Evolutionary conservation across 306 rosid genomes (phyloP).

Genomic region (Dicorynia guianensis): DNA sequence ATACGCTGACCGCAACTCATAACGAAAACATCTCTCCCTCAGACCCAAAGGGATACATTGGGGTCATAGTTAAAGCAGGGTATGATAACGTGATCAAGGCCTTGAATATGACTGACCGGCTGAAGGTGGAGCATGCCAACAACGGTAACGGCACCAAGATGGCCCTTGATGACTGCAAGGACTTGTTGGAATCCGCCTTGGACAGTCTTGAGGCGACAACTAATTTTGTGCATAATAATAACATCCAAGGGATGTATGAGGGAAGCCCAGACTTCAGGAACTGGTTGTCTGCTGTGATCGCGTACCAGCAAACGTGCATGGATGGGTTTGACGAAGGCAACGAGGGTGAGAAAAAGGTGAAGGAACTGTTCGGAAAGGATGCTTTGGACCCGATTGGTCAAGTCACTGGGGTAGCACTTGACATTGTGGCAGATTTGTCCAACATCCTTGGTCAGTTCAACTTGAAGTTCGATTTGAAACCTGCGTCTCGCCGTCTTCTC

Average conservation of each 20-base stretch:
- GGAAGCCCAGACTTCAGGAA: constrained; percentile 17
- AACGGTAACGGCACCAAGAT: constrained; percentile 42
- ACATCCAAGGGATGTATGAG: not conserved
- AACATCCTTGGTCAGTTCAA: constrained; percentile 28
- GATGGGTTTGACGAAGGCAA: not conserved
- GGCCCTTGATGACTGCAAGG: constrained; percentile 70
- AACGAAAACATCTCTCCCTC: not conserved
- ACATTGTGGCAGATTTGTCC: constrained; percentile 42
- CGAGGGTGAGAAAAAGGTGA: constrained; percentile 3
- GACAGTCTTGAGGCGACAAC: constrained; percentile 47
- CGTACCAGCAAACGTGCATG: constrained; percentile 13
- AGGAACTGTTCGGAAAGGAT: not conserved
- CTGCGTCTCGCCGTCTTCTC: constrained; percentile 45
- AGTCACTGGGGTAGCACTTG: constrained; percentile 59
- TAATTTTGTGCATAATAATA: constrained; percentile 18
- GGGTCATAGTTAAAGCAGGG: constrained; percentile 45
- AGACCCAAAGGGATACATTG: constrained; percentile 52
- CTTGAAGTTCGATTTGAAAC: constrained; percentile 37
- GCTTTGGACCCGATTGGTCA: constrained; percentile 15
- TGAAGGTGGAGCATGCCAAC: constrained; percentile 33
- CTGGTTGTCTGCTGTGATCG: not conserved
- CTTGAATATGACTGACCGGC: constrained; percentile 51
- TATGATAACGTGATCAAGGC: constrained; percentile 50
- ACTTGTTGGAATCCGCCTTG: constrained; percentile 51
- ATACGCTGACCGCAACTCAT: constrained; percentile 39